Base-by-base conservation (phyloP, 495 filamentous ascomycete species). In the Penicillium flavigenum region DNA sequence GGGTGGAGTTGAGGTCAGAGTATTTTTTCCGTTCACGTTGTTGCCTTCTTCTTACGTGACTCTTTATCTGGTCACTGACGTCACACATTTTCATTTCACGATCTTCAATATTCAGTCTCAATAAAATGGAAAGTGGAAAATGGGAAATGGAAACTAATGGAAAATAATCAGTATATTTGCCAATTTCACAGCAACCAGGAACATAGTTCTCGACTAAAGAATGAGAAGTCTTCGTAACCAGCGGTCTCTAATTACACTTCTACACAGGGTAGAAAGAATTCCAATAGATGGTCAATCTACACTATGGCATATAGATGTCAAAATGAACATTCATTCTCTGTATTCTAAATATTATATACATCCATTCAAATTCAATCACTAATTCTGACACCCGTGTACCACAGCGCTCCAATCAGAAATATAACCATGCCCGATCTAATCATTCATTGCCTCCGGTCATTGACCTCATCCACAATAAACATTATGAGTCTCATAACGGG, bases 381-480 rank as follows among this genome's bases (percentile, higher is more conserved):
- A 17, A 8, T 17, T 9, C 6, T n/a, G n/a, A 17, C 7, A 7
- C 16, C 14, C 14, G 5, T 16, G 14, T n/a, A 16, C 34, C 34
- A 3, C 34, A 7, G 1, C 6, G 14, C 34, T 14, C 34, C 14
- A 7, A 36, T 16, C 14, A 36, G 5, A 36, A 36, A 16, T 7
- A 38, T 38, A 5, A 2, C 34, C 36, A 39, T n/a, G 36, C 3
- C 7, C 6, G 16, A 17, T 39, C 0, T 2, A 38, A 38, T 9
- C 11, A 10, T 9, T 51, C 34, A 51, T 41, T n/a, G 22, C 19
- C 22, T 51, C 32, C 49, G 26, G 12, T 42, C 36, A 5, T 51
- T 42, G 22, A 42, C 39, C 22, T 26, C 31, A 51, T 42, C 49
- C 20, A 51, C 49, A 41, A 27, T 27, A 27, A 17, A 51, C 49